A percentile compares a stretch with the other conserved stretches of the same genome.
phyloP scores from a whole-genome alignment of 164 flowering plant genomes.

The Piper longum region DNA sequence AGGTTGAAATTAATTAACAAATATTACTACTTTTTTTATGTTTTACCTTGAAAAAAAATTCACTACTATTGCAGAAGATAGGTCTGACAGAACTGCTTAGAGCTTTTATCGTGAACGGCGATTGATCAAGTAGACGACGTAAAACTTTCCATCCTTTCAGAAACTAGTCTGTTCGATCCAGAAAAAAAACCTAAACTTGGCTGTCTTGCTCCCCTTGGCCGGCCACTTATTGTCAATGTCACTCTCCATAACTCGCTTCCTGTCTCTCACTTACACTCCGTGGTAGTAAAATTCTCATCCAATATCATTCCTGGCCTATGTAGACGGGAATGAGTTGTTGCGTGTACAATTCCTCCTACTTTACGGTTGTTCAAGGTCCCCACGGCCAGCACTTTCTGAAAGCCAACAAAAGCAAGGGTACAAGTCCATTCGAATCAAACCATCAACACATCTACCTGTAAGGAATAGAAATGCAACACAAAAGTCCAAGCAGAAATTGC shows the following conservation, averaged over 20 bases:
- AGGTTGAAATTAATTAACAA: no score
- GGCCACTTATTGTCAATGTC: neutral
- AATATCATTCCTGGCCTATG: neutral
- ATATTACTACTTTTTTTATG: no score
- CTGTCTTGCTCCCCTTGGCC: neutral
- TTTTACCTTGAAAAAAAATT: no score
- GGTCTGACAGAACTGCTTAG: no score
- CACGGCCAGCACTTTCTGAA: neutral
- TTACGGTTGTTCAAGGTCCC: neutral
- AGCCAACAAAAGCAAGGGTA: neutral
- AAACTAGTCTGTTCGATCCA: neutral
- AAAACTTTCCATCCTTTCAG: no score
- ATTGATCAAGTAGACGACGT: no score
- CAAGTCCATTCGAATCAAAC: no score
- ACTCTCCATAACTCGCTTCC: neutral
- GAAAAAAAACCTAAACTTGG: neutral
- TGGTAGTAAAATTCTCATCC: neutral
- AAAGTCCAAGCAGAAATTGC: slow-evolving; percentile 3
- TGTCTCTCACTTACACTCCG: neutral
- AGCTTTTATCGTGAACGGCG: no score
- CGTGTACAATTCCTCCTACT: neutral
- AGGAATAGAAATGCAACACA: slow-evolving; percentile 2
- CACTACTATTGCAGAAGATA: no score
- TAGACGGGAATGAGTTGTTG: neutral
- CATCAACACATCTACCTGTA: neutral